Conservation (phyloP, 768 basidiomycete species). For the Rickenella mellea region DNA sequence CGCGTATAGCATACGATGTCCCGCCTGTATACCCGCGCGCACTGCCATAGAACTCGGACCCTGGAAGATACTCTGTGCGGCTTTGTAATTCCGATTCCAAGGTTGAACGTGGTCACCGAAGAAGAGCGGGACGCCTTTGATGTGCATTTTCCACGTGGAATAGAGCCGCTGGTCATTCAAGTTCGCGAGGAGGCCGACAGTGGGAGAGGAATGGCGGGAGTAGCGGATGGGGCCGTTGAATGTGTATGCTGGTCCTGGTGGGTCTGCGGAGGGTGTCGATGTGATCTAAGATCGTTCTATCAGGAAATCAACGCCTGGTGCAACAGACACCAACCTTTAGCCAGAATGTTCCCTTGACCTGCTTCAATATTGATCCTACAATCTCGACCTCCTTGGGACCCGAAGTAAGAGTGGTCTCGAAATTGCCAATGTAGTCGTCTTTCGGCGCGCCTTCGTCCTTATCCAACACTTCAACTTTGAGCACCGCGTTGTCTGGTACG, state of each 20-base stretch:
- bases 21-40: conserved; percentile 61
- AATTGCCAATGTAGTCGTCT: conserved; percentile 60
- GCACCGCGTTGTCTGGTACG: conserved; percentile 52
- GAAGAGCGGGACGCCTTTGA: conserved; percentile 47
- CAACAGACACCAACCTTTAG: conserved; percentile 38
- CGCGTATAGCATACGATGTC: conserved; percentile 67
- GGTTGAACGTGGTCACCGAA: conserved; percentile 52
- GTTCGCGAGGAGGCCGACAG: conserved; percentile 54
- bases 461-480: conserved; percentile 56
- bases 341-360: conserved; percentile 55
- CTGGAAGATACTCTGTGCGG: conserved; percentile 64
- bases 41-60: conserved; percentile 54
- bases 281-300: conserved; percentile 36
- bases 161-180: conserved; percentile 55
- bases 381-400: conserved; percentile 63
- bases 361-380: conserved; percentile 38
- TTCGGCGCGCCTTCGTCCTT: conserved; percentile 50
- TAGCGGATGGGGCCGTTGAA: conserved; percentile 71
- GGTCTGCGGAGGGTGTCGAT: conserved; percentile 32
- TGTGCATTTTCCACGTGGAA: conserved; percentile 69
- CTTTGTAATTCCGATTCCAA: conserved; percentile 61
- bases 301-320: not conserved
- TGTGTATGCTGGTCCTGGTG: conserved; percentile 36
- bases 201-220: conserved; percentile 63
- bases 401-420: conserved; percentile 39